A percentile compares a stretch with the other conserved stretches of the same genome.
phyloP scores from a whole-genome alignment of 2,329 filamentous ascomycete genomes.

The Trichophyton mentagrophytes region DNA sequence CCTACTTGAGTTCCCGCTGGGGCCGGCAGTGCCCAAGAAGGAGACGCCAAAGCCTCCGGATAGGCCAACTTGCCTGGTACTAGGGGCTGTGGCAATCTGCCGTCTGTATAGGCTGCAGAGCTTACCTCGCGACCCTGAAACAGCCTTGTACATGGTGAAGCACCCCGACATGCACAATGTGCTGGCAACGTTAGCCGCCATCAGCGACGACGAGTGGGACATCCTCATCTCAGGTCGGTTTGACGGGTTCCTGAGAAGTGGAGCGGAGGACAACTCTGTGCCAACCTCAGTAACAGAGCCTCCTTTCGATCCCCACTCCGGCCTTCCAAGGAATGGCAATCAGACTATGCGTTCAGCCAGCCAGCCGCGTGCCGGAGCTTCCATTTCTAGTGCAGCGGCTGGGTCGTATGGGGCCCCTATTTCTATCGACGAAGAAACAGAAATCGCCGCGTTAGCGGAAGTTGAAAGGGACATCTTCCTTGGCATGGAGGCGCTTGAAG shows the following conservation, averaged over 20 bases:
- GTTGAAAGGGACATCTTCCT: slow-evolving; percentile 86
- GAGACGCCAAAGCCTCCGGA: slow-evolving; percentile 52
- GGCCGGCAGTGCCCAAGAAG: slow-evolving; percentile 46
- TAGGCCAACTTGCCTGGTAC: slow-evolving; percentile 60
- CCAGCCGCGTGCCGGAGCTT: slow-evolving; percentile 28
- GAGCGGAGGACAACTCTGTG: slow-evolving; percentile 50
- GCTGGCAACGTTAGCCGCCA: slow-evolving; percentile 72
- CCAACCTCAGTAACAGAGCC: slow-evolving; percentile 16
- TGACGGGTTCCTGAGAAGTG: slow-evolving; percentile 89
- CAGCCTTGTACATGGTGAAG: slow-evolving; percentile 72
- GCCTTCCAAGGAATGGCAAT: slow-evolving; percentile 16
- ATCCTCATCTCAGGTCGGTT: slow-evolving; percentile 88
- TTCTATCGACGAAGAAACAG: slow-evolving; percentile 84
- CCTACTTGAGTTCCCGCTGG: slow-evolving; percentile 50
- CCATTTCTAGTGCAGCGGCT: slow-evolving; percentile 39
- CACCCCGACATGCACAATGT: slow-evolving; percentile 73
- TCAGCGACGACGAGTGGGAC: slow-evolving; percentile 90
- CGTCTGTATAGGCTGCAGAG: slow-evolving; percentile 65
- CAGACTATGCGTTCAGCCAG: slow-evolving; percentile 29
- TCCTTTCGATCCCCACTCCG: slow-evolving; percentile 21
- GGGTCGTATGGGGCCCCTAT: slow-evolving; percentile 59
- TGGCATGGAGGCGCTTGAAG: slow-evolving; percentile 88
- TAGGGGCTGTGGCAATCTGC: slow-evolving; percentile 66
- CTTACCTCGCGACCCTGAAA: slow-evolving; percentile 71
- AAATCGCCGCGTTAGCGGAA: slow-evolving; percentile 79